Conservation (phyloP, 1,284 basidiomycete species). For the Ceratobasidium sp. region DNA sequence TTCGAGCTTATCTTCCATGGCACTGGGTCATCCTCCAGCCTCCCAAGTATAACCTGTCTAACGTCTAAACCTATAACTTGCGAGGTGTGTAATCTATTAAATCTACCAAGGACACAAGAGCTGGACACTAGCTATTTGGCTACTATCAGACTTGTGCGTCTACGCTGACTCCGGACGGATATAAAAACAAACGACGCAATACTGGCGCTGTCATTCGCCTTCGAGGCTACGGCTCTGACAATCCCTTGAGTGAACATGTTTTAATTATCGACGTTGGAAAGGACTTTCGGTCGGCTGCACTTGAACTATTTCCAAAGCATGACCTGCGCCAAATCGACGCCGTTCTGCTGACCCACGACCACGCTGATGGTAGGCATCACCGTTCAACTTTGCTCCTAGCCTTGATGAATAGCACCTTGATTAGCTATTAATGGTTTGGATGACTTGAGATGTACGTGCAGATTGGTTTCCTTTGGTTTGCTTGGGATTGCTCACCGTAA, state of each 20-base stretch:
- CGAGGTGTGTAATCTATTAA: not conserved
- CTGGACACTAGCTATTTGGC: slow-evolving; percentile 40
- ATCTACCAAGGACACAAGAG: not conserved
- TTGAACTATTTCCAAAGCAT: slow-evolving; percentile 82
- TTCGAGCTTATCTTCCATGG: slow-evolving; percentile 73
- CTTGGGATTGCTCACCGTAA: slow-evolving; percentile 25
- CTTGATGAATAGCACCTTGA: not conserved
- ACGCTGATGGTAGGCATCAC: slow-evolving; percentile 67
- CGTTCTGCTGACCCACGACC: slow-evolving; percentile 78
- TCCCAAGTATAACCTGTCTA: slow-evolving; percentile 70
- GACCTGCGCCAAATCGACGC: slow-evolving; percentile 77
- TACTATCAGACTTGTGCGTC: slow-evolving; percentile 71
- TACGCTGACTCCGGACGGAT: slow-evolving; percentile 66
- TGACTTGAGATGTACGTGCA: slow-evolving; percentile 70
- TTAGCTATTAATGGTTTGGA: slow-evolving; percentile 85
- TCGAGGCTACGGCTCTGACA: slow-evolving; percentile 55
- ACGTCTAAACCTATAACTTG: slow-evolving; percentile 50
- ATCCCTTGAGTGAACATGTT: slow-evolving; percentile 59
- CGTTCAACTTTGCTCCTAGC: not conserved
- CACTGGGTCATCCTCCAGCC: slow-evolving; percentile 74
- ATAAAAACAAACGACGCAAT: slow-evolving; percentile 78
- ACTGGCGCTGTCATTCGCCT: slow-evolving; percentile 70
- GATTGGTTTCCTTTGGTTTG: not conserved
- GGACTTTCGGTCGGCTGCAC: slow-evolving; percentile 75
- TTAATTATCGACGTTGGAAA: slow-evolving; percentile 83